A percentile compares a stretch with the other conserved stretches of the same genome.
Conservation (phyloP, 2,329 filamentous ascomycete genomes). For the Arthrocladium fulminans region DNA sequence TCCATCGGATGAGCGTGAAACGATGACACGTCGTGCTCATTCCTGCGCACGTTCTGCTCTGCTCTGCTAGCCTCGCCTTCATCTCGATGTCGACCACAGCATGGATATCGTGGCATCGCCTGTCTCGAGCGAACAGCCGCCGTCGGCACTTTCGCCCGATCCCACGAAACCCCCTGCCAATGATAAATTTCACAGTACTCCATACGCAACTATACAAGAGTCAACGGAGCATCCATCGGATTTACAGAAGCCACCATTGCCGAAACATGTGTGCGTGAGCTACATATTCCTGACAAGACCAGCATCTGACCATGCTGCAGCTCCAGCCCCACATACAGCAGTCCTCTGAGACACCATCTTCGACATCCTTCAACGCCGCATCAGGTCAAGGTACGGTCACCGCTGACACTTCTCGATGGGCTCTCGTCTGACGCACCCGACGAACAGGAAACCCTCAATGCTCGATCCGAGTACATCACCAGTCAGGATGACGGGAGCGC, state of each 20-base stretch:
- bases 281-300: not conserved
- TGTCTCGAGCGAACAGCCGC: slow-evolving; percentile 12
- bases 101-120: slow-evolving; percentile 23
- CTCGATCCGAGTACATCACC: slow-evolving; percentile 74
- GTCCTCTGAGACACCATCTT: slow-evolving; percentile 57
- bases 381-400: slow-evolving; percentile 49
- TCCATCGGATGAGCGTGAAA: not conserved
- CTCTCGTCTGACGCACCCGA: slow-evolving; percentile 8
- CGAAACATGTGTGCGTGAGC: slow-evolving; percentile 42
- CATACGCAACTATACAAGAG: slow-evolving; percentile 5
- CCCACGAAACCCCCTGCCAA: not conserved
- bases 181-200: not conserved
- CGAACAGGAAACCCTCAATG: slow-evolving; percentile 77
- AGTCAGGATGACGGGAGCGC: slow-evolving; percentile 73
- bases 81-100: slow-evolving; percentile 19
- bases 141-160: slow-evolving; percentile 9
- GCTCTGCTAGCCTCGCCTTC: not conserved
- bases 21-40: not conserved
- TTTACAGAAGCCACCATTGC: slow-evolving; percentile 15
- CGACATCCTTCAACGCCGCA: slow-evolving; percentile 52
- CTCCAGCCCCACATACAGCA: slow-evolving; percentile 51
- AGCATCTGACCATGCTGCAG: slow-evolving; percentile 28
- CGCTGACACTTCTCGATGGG: not conserved
- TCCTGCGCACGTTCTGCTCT: not conserved
- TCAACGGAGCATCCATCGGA: slow-evolving; percentile 7